phyloP scores from a whole-genome alignment of 1,139 yeast species.

The Candida sojae region DNA sequence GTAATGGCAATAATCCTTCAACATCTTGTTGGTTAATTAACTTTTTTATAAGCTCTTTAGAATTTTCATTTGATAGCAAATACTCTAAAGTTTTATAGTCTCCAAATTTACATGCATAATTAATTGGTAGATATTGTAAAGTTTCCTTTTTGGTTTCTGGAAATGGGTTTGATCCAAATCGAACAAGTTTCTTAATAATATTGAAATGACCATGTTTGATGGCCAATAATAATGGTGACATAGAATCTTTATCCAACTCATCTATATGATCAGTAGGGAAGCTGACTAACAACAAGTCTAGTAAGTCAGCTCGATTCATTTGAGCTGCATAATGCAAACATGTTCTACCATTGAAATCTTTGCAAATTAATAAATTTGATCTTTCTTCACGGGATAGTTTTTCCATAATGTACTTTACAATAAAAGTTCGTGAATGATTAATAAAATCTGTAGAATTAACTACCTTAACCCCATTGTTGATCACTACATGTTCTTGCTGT shows the following conservation, averaged over 20 bases:
- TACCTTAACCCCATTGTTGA: conserved; percentile 50
- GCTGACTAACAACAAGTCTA: conserved; percentile 42
- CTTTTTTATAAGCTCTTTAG: conserved; percentile 19
- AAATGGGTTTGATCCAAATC: conserved; percentile 56
- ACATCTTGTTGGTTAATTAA: conserved; percentile 64
- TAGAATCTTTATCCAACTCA: conserved; percentile 67
- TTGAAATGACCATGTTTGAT: conserved; percentile 68
- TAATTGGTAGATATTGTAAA: conserved; percentile 75
- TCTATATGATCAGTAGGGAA: conserved; percentile 47
- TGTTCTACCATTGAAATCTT: conserved; percentile 74
- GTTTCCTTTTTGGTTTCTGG: conserved; percentile 53
- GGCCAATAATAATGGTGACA: conserved; percentile 80
- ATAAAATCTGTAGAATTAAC: conserved; percentile 42
- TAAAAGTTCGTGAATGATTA: conserved; percentile 42
- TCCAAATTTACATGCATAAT: conserved; percentile 88
- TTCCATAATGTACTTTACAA: conserved; percentile 36
- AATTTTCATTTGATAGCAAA: conserved; percentile 38
- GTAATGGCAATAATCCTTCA: conserved; percentile 86
- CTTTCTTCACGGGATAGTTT: conserved; percentile 21
- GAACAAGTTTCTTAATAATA: conserved; percentile 43
- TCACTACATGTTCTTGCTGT: conserved; percentile 34
- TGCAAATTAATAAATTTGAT: conserved; percentile 32
- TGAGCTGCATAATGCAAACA: conserved; percentile 91
- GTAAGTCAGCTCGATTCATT: conserved; percentile 57
- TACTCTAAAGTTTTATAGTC: conserved; percentile 69